phyloP scores from a whole-genome alignment of 176 grass and related monocot species.

The Guadua angustifolia region DNA sequence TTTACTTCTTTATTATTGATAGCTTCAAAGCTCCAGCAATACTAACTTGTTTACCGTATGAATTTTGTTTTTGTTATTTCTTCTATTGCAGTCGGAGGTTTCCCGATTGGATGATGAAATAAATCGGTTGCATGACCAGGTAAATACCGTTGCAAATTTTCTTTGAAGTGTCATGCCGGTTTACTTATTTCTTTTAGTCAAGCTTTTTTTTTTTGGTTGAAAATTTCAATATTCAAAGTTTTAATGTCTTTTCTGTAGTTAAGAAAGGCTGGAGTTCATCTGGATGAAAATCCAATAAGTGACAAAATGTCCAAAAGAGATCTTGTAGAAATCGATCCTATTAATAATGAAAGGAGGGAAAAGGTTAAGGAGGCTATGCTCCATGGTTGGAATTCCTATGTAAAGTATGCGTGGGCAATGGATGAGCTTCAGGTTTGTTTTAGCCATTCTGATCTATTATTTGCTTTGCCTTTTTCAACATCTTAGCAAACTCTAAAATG shows the following conservation, averaged over 20 bases:
- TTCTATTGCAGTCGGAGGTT: slow-evolving; percentile 71
- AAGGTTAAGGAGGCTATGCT: slow-evolving; percentile 94
- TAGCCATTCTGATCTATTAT: slow-evolving; percentile 39
- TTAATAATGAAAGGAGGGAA: slow-evolving; percentile 81
- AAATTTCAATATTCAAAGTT: not conserved
- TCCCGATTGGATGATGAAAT: slow-evolving; percentile 64
- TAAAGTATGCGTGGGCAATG: slow-evolving; percentile 90
- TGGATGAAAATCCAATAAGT: slow-evolving; percentile 48
- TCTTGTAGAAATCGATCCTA: slow-evolving; percentile 68
- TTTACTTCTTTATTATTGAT: slow-evolving; percentile 13
- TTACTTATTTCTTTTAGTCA: slow-evolving; percentile 13
- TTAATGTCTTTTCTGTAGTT: slow-evolving; percentile 52
- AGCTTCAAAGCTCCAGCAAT: not conserved
- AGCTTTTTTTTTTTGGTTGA: not conserved
- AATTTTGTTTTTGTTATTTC: slow-evolving; percentile 27
- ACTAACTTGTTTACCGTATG: slow-evolving; percentile 14
- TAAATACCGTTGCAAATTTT: slow-evolving; percentile 45
- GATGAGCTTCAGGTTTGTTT: slow-evolving; percentile 93
- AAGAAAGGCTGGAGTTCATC: slow-evolving; percentile 67
- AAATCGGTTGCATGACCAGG: slow-evolving; percentile 81
- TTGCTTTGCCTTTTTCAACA: slow-evolving; percentile 38
- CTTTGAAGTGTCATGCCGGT: slow-evolving; percentile 9
- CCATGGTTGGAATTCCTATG: slow-evolving; percentile 98
- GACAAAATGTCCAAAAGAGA: slow-evolving; percentile 42
- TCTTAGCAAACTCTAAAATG: slow-evolving; percentile 32